Conservation (phyloP, 371 early-diverging fungal species). For the Phascolomyces articulosus region DNA sequence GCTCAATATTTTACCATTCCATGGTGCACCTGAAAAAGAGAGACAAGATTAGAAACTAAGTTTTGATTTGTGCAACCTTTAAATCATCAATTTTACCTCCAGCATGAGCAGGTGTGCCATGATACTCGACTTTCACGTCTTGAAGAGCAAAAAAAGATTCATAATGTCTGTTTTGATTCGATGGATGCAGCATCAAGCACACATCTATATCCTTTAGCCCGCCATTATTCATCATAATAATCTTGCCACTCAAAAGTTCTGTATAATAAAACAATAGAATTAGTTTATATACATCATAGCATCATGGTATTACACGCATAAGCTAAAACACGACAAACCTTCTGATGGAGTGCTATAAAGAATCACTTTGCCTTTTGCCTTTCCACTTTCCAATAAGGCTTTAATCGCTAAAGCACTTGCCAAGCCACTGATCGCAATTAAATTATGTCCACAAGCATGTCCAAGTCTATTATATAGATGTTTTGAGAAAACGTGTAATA, state of each 20-base stretch:
- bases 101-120: conserved; percentile 72
- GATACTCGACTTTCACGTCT: conserved; percentile 61
- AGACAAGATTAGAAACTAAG: conserved; percentile 15
- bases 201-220: conserved; percentile 67
- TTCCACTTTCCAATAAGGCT: conserved; percentile 49
- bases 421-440: conserved; percentile 72
- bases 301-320: too few relatives aligned
- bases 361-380: conserved; percentile 59
- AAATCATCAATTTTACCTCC: conserved; percentile 20
- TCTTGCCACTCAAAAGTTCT: conserved; percentile 71
- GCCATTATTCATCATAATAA: conserved; percentile 62
- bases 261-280: too few relatives aligned
- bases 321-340: conserved; percentile 26
- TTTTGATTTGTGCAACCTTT: conserved; percentile 13
- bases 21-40: conserved; percentile 27
- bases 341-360: conserved; percentile 87
- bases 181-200: conserved; percentile 71
- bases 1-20: conserved; percentile 8
- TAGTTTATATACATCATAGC: too few relatives aligned
- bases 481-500: too few relatives aligned
- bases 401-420: conserved; percentile 67
- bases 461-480: conserved; percentile 51
- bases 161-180: conserved; percentile 34
- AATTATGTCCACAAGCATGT: conserved; percentile 71
- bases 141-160: conserved; percentile 46